phyloP scores from a whole-genome alignment of 306 rosid genomes.

The Potentilla sterilis region DNA sequence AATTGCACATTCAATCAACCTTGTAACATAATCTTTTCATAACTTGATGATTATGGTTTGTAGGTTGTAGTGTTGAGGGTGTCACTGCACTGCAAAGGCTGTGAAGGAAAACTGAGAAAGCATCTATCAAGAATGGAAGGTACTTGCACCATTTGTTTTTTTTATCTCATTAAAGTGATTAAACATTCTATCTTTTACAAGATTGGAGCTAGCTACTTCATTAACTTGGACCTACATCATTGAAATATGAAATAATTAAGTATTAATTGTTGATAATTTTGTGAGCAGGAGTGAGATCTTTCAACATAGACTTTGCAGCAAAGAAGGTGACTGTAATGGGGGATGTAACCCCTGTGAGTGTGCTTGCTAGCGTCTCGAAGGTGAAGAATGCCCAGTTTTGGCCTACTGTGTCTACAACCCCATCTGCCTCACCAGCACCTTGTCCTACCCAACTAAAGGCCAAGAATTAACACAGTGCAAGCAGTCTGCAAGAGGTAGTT shows the following conservation, averaged over 20 bases:
- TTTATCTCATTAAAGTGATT: not conserved
- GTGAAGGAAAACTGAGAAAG: conserved; percentile 91
- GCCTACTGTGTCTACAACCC: conserved; percentile 34
- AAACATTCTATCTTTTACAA: not conserved
- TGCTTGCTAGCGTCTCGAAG: conserved; percentile 79
- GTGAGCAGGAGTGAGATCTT: conserved; percentile 76
- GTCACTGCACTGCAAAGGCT: conserved; percentile 92
- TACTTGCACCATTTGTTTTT: conserved; percentile 14
- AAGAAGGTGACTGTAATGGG: conserved; percentile 91
- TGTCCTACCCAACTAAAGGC: conserved; percentile 32
- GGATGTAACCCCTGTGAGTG: conserved; percentile 65
- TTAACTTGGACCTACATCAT: not conserved
- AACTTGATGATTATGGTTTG: conserved; percentile 14
- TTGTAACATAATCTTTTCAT: not conserved
- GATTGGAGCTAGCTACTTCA: not conserved
- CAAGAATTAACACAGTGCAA: conserved; percentile 20
- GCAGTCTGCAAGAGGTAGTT: not conserved
- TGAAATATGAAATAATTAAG: too few species aligned
- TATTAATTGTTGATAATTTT: not conserved
- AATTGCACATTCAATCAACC: not conserved
- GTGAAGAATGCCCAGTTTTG: conserved; percentile 93
- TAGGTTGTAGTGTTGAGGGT: conserved; percentile 89
- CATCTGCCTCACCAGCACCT: conserved; percentile 17
- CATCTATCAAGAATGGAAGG: conserved; percentile 94
- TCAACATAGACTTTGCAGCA: conserved; percentile 80